Percentiles rank a stretch among this genome's conserved stretches.
Conservation (phyloP, 352 stramenopile species). For the Phytophthora crassamura region DNA sequence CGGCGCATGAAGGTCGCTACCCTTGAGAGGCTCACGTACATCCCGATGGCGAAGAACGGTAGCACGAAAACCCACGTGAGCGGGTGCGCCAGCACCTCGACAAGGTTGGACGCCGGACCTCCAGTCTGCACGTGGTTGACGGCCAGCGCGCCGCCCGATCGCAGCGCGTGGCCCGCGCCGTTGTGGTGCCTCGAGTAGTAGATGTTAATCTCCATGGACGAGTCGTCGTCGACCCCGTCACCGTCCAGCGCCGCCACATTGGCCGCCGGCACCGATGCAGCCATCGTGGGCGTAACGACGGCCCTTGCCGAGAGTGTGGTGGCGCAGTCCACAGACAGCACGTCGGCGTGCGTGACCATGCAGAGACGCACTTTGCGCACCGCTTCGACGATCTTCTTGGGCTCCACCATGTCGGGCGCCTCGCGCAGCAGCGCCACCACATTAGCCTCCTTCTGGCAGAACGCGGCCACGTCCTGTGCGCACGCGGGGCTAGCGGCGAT, state of each 20-base stretch:
- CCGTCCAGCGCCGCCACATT: slow-evolving; percentile 17
- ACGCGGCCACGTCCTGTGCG: slow-evolving; percentile 42
- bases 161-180: slow-evolving; percentile 38
- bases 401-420: slow-evolving; percentile 36
- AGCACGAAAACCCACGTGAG: slow-evolving; percentile 63
- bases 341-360: slow-evolving; percentile 58
- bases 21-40: slow-evolving; percentile 58
- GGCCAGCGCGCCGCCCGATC: slow-evolving; percentile 28
- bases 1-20: slow-evolving; percentile 55
- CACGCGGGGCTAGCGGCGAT: slow-evolving; percentile 35
- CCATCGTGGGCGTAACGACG: slow-evolving; percentile 23
- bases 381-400: slow-evolving; percentile 43
- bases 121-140: slow-evolving; percentile 38
- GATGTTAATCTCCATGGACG: slow-evolving; percentile 65
- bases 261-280: slow-evolving; percentile 21
- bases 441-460: slow-evolving; percentile 58
- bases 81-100: slow-evolving; percentile 33
- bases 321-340: slow-evolving; percentile 61
- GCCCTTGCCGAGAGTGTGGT: slow-evolving; percentile 45
- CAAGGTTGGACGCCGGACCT: slow-evolving; percentile 25
- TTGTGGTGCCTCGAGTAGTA: slow-evolving; percentile 65
- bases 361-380: slow-evolving; percentile 58
- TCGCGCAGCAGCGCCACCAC: slow-evolving; percentile 59
- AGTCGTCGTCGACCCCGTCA: slow-evolving; percentile 45
- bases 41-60: slow-evolving; percentile 68